These are phyloP conservation scores for Microglena sp. DNA, from an alignment of 139 green algal genomes.

Conservation along the genomic window DNA sequence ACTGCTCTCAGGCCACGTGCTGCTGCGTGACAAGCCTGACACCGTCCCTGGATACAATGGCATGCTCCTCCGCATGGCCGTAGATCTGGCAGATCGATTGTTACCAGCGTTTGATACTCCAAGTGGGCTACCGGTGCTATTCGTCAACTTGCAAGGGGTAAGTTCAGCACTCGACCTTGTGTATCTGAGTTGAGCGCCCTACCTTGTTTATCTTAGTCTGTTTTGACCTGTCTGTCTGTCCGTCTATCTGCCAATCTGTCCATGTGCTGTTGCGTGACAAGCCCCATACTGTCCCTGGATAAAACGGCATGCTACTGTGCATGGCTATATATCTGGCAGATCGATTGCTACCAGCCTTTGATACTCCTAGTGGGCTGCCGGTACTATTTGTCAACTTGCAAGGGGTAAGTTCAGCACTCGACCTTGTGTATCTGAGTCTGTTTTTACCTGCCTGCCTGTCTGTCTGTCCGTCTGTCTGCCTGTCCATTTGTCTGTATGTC, in stretches of 20 bases:
- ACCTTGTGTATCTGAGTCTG: no score
- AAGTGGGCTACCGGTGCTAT: conserved; percentile 58
- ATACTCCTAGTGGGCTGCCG: conserved; percentile 65
- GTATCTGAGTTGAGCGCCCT: not conserved
- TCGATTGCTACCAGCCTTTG: conserved; percentile 71
- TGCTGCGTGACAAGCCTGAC: conserved; percentile 19
- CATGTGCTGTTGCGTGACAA: no score
- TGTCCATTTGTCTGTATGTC: no score
- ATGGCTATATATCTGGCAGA: conserved; percentile 55
- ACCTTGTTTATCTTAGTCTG: not conserved
- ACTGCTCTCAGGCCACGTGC: conserved; percentile 63
- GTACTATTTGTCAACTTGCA: conserved; percentile 62
- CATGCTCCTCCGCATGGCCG: conserved; percentile 44
- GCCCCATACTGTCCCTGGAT: no score
- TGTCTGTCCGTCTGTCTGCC: no score
- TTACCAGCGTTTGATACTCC: conserved; percentile 76
- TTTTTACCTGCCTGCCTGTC: no score
- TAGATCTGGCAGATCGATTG: conserved; percentile 60
- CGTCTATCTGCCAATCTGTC: not conserved
- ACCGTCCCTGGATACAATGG: conserved; percentile 10
- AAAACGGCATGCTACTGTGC: conserved; percentile 45
- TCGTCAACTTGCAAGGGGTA: conserved; percentile 59
- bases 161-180: not conserved
- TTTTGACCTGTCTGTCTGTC: not conserved
- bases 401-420: conserved; percentile 30